Base-by-base conservation (phyloP, 768 basidiomycete species). In the Phlebiopsis flavidoalba region DNA sequence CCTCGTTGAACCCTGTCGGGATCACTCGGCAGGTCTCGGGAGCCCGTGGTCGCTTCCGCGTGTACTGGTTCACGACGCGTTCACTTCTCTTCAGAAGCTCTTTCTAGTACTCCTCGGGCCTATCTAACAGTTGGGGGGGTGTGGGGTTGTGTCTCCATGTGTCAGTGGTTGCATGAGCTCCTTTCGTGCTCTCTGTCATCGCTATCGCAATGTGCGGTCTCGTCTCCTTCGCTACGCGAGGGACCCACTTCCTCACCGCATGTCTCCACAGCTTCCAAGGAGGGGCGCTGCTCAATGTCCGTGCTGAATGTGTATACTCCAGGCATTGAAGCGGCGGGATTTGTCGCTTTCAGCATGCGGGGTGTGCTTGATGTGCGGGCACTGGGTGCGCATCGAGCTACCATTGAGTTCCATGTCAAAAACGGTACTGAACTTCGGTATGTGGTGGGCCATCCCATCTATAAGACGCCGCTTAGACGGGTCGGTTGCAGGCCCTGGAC, bases 191-290 rank as follows among this genome's bases (percentile, higher is more conserved):
- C 53, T 48, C n/a, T n/a, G n/a, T n/a, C n/a, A 40, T 62, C 54
- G 58, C 43, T 49, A 52, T 61, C 57, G 51, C 60, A 61, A 53
- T 47, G n/a, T n/a, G 61, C 53, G 61, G 51, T 55, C 33, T 43
- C 21, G 24, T 24, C 61, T 57, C 48, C 54, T 36, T 43, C 40
- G 40, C 40, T 43, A 31, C 26, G 26, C 26, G 40, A 43, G 17
- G 37, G 40, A 37, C 37, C 36, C 21, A 21, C 60, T 31, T 52
- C 24, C 31, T 35, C 56, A 53, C 61, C 61, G 61, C 61, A 54
- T 62, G 61, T 37, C 26, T 31, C 37, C 33, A n/a, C 36, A 52
- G 59, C 59, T 51, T 54, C 54, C 12, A 43, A 31, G 8, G 53
- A 24, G 45, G n/a, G 24, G 15, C 37, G 11, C 40, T 43, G 40